Evolutionary conservation across 2,329 filamentous ascomycete species (phyloP), one percentile per base, ranked within the genome.

Genomic region (Diaporthe capsici): DNA sequence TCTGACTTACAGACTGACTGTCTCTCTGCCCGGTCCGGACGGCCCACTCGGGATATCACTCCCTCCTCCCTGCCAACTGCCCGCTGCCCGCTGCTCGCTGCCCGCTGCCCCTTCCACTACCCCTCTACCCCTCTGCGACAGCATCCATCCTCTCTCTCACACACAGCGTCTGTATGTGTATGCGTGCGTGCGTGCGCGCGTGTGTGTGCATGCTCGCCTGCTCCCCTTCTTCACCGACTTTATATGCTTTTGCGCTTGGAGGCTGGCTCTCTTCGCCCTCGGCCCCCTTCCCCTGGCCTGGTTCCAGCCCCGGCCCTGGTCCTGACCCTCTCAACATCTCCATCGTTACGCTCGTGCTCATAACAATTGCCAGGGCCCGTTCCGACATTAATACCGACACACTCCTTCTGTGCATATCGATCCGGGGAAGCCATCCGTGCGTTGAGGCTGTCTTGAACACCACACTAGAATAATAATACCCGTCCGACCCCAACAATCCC

Each of bases 201-300:
- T 34, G 55, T 20, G 55, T 22, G 28, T 22, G 28, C 34, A 25
- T 44, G 22, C 5, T 44, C 39, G 58, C 58, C 37, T 12, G 37
- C 42, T 49, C 61, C 20, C 28, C 49, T 39, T 53, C 31, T 25
- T 70, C 65, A 70, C 65, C 65, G 65, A 70, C 65, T 70, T 55
- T 70, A 70, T 70, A 70, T 70, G 49, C 49, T 70, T 70, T 70
- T 70, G 65, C 65, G 65, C 65, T 70, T 70, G 65, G 65, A 55
- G 65, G 49, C 65, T 31, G 49, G 49, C 65, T 42, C 65, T 70
- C 65, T 70, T 55, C 34, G 49, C 65, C 15, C 34, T 70, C 65
- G 49, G 34, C 49, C 65, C 44, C 25, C 25, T 31, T 53, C 31
- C 37, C 34, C 65, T 42, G 65, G 39, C 65, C 65, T 55, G 49